phyloP scores from a whole-genome alignment of 2,329 filamentous ascomycete genomes.

The Westerdykella sp. region DNA sequence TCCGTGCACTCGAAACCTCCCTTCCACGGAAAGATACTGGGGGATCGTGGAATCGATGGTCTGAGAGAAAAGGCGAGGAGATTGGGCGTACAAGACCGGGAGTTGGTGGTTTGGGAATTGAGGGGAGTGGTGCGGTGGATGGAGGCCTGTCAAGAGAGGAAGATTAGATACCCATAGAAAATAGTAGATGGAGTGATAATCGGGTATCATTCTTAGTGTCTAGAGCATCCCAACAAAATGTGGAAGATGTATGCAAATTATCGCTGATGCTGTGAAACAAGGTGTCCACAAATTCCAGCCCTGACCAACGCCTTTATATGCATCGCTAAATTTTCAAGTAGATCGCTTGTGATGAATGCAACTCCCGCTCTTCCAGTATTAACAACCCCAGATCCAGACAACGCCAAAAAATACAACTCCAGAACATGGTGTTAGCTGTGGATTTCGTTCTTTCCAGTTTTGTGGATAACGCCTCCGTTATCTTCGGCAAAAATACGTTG shows the following conservation, averaged over 20 bases:
- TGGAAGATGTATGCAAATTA: neutral
- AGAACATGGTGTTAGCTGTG: neutral
- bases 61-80: neutral
- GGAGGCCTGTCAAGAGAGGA: neutral
- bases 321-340: neutral
- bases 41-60: neutral
- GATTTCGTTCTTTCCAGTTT: slow-evolving; percentile 28
- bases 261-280: neutral
- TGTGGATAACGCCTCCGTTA: slow-evolving; percentile 17
- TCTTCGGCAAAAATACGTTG: slow-evolving; percentile 32
- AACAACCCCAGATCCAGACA: neutral
- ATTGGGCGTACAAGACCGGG: neutral
- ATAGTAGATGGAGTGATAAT: neutral
- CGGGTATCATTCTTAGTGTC: neutral
- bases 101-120: neutral
- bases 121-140: neutral
- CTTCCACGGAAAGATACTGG: neutral
- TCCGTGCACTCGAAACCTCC: neutral
- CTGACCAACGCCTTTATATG: neutral
- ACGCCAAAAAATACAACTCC: neutral
- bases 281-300: neutral
- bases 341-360: neutral
- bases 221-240: neutral
- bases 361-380: neutral
- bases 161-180: neutral